A percentile compares a stretch with the other conserved stretches of the same genome.
Evolutionary conservation across 2,329 filamentous ascomycete genomes (phyloP).

Genomic region (Leptodontidium sp.): DNA sequence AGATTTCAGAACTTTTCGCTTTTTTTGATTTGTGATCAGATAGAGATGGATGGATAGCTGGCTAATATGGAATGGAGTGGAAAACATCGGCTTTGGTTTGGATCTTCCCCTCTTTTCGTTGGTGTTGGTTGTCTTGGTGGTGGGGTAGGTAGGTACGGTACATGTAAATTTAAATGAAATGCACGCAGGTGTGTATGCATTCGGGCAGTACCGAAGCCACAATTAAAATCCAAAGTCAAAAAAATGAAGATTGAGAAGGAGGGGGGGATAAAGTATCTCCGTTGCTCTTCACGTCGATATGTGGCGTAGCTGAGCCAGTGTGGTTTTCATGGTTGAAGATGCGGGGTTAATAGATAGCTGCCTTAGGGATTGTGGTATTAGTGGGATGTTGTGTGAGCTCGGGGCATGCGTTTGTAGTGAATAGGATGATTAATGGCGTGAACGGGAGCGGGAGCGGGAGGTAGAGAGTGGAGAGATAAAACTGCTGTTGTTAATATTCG

Average conservation of each 20-base stretch:
- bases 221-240: neutral
- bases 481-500: neutral
- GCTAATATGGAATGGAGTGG: no score
- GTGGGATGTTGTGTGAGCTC: neutral
- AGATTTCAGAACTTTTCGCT: no score
- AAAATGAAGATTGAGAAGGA: neutral
- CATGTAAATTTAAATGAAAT: neutral
- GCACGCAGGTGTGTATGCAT: no score
- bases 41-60: no score
- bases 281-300: neutral
- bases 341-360: neutral
- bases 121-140: neutral
- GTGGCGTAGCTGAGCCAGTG: neutral
- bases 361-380: no score
- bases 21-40: no score
- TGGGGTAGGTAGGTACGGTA: neutral
- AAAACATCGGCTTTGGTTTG: no score
- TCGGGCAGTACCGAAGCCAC: constrained; percentile 12
- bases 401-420: neutral
- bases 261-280: neutral
- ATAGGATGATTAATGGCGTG: neutral
- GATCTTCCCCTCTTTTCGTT: neutral
- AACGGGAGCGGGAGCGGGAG: no score
- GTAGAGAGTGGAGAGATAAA: no score
- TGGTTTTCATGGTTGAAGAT: neutral